These are phyloP conservation scores for Guadua angustifolia DNA, from an alignment of 176 grass and related monocot genomes.

Conservation along the genomic window DNA sequence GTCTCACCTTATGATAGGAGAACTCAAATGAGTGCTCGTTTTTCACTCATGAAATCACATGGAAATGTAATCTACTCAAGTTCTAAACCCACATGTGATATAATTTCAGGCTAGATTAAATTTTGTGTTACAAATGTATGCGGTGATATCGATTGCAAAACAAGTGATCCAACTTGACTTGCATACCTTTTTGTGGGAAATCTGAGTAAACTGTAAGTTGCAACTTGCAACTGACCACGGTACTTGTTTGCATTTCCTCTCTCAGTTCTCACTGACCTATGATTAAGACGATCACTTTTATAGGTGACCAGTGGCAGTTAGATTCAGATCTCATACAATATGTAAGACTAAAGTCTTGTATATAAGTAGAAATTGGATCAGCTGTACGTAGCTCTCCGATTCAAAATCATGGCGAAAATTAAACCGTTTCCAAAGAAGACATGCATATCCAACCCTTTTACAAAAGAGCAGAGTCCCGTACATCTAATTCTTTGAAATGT, in stretches of 20 bases:
- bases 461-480: too few species aligned
- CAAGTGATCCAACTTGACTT: background rate
- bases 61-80: background rate
- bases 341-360: background rate
- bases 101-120: background rate
- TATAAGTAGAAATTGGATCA: background rate
- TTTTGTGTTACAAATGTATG: background rate
- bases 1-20: background rate
- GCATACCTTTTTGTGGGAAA: background rate
- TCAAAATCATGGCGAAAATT: background rate
- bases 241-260: background rate
- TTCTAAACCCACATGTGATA: background rate
- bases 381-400: background rate
- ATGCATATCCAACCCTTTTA: too few species aligned
- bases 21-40: background rate
- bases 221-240: background rate
- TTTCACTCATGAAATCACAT: background rate
- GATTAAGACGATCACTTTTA: background rate
- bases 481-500: too few species aligned
- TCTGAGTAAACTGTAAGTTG: background rate
- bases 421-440: background rate
- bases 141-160: background rate
- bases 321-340: background rate
- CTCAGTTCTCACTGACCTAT: background rate
- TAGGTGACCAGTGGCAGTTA: background rate